Conservation (phyloP, 305 asterid species). For the Fraxinus greggii region DNA sequence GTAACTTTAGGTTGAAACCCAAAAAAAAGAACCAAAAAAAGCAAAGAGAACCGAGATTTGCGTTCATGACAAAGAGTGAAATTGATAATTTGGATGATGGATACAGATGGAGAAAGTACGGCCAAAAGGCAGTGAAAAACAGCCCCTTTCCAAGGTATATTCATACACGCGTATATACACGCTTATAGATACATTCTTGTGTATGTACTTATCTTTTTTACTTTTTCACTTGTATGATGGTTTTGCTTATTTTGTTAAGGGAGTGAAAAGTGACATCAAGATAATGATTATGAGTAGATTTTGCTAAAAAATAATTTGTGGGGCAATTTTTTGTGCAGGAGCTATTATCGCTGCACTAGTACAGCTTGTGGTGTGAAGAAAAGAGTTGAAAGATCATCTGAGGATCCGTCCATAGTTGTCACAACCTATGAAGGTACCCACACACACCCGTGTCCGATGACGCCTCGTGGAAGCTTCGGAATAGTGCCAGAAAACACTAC, state of each 20-base stretch:
- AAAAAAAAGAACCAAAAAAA: conserved; percentile 69
- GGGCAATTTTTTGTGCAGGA: conserved; percentile 38
- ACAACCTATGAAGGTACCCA: conserved; percentile 92
- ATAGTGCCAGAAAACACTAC: conserved; percentile 36
- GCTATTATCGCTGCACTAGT: conserved; percentile 87
- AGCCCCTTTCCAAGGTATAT: conserved; percentile 85
- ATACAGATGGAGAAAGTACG: conserved; percentile 93
- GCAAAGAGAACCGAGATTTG: conserved; percentile 77
- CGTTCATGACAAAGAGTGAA: conserved; percentile 93
- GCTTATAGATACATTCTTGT: background rate
- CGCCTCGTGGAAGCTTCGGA: conserved; percentile 56
- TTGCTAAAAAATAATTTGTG: background rate
- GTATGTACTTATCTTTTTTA: background rate
- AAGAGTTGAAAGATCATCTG: conserved; percentile 73
- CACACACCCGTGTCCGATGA: conserved; percentile 64
- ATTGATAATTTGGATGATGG: conserved; percentile 91
- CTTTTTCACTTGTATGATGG: background rate
- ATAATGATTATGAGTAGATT: background rate
- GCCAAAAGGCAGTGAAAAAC: conserved; percentile 89
- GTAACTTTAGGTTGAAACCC: conserved; percentile 45
- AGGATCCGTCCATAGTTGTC: conserved; percentile 67
- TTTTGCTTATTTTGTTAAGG: background rate
- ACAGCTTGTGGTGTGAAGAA: conserved; percentile 81
- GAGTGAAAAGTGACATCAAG: background rate
- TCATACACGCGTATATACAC: background rate